A percentile compares a stretch with the other conserved stretches of the same genome.
phyloP scores from a whole-genome alignment of 768 basidiomycete genomes.

The Lanmaoa pseudosensibilis region DNA sequence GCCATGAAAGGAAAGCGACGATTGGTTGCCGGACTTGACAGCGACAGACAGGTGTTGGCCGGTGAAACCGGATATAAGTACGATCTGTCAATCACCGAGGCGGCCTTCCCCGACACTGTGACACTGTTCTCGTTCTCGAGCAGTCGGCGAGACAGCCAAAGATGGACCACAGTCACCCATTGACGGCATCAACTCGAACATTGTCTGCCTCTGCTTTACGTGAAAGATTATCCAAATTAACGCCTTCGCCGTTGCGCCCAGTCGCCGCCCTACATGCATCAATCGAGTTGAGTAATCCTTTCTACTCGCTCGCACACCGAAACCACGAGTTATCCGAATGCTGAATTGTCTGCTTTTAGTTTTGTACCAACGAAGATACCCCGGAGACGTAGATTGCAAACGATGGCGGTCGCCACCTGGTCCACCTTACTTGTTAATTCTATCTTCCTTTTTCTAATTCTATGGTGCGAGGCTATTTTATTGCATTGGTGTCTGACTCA shows the following conservation, averaged over 20 bases:
- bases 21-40: not conserved
- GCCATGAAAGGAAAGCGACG: not conserved
- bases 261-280: slow-evolving; percentile 69
- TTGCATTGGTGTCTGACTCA: not conserved
- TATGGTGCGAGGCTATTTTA: slow-evolving; percentile 57
- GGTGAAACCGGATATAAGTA: slow-evolving; percentile 1
- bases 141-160: slow-evolving; percentile 4
- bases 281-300: slow-evolving; percentile 57
- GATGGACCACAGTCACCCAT: slow-evolving; percentile 36
- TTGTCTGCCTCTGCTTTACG: slow-evolving; percentile 63
- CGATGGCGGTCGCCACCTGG: slow-evolving; percentile 85
- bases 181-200: slow-evolving; percentile 44
- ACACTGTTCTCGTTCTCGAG: not conserved
- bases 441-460: slow-evolving; percentile 66
- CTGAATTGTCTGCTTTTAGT: slow-evolving; percentile 36
- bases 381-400: slow-evolving; percentile 82
- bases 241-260: slow-evolving; percentile 58
- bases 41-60: not conserved
- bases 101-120: not conserved
- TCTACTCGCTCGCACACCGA: not conserved
- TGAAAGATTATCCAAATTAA: slow-evolving; percentile 60
- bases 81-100: not conserved
- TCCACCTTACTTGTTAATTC: slow-evolving; percentile 75
- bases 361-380: slow-evolving; percentile 90
- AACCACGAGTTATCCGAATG: not conserved